Conservation (phyloP, 345 rosid species). For the Raphanus sativus region DNA sequence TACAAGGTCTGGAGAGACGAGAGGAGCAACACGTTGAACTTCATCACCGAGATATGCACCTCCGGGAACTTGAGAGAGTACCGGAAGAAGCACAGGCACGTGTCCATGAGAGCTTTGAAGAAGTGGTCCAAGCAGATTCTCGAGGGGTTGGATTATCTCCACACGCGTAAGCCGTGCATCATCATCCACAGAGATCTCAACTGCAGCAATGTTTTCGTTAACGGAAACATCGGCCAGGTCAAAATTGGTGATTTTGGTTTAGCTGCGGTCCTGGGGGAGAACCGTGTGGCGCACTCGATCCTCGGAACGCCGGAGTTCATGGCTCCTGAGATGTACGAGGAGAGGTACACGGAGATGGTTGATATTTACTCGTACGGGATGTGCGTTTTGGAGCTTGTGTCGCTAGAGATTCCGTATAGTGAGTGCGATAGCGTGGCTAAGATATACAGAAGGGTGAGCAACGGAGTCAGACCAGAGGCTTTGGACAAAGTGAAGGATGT, state of each 20-base stretch:
- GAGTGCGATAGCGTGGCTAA: constrained; percentile 75
- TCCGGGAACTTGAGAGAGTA: constrained; percentile 85
- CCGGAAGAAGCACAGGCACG: constrained; percentile 76
- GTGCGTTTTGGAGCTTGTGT: constrained; percentile 85
- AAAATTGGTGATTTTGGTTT: constrained; percentile 88
- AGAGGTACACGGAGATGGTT: constrained; percentile 72
- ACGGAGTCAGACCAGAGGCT: constrained; percentile 68
- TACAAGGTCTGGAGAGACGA: constrained; percentile 66
- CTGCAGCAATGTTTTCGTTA: constrained; percentile 86
- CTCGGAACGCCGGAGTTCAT: constrained; percentile 91
- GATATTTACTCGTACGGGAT: constrained; percentile 87
- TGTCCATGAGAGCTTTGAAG: constrained; percentile 77
- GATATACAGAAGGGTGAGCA: constrained; percentile 75
- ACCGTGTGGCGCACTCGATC: constrained; percentile 70
- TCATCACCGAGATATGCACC: constrained; percentile 90
- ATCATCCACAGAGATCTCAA: constrained; percentile 89
- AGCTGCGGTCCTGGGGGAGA: constrained; percentile 75
- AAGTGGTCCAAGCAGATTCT: constrained; percentile 89
- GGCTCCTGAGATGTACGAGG: constrained; percentile 94
- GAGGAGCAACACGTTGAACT: constrained; percentile 53
- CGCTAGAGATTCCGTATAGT: constrained; percentile 71
- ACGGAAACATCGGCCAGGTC: constrained; percentile 90
- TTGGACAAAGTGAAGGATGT: constrained; percentile 56
- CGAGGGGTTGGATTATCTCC: constrained; percentile 74
- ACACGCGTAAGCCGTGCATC: constrained; percentile 77